A percentile compares a stretch with the other conserved stretches of the same genome.
Evolutionary conservation across 2,329 filamentous ascomycete genomes (phyloP).

Genomic region (Elsinoe necatrix): DNA sequence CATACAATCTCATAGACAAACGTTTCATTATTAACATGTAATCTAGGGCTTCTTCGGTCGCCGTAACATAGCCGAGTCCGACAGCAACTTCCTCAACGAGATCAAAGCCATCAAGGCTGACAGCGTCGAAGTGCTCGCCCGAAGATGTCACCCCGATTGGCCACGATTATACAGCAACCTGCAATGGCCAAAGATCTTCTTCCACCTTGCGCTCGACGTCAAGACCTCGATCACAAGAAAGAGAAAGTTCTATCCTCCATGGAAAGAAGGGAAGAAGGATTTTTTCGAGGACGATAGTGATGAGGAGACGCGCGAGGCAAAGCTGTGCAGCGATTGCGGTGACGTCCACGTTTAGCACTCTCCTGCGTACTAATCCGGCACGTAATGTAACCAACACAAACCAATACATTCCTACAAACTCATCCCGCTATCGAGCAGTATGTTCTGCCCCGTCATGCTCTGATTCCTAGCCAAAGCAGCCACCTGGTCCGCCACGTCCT

Average conservation of each 20-base stretch:
- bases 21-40: background rate
- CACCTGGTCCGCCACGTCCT: slow-evolving; percentile 50
- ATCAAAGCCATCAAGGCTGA: slow-evolving; percentile 67
- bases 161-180: slow-evolving; percentile 2
- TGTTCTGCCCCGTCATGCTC: slow-evolving; percentile 47
- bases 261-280: slow-evolving; percentile 7
- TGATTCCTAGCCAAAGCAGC: slow-evolving; percentile 42
- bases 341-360: background rate
- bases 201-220: slow-evolving; percentile 9
- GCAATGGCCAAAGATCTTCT: slow-evolving; percentile 13
- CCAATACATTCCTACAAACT: slow-evolving; percentile 19
- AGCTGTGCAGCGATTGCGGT: slow-evolving; percentile 2
- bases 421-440: slow-evolving; percentile 42
- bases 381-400: background rate
- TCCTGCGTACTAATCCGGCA: background rate
- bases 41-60: slow-evolving; percentile 9
- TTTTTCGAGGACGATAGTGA: slow-evolving; percentile 10
- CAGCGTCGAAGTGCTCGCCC: slow-evolving; percentile 1
- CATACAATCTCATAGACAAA: too few relatives aligned
- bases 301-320: slow-evolving; percentile 6
- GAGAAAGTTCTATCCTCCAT: slow-evolving; percentile 6
- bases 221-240: slow-evolving; percentile 1
- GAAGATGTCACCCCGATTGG: slow-evolving; percentile 7
- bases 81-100: slow-evolving; percentile 69
- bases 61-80: slow-evolving; percentile 9